Evolutionary conservation across 2,329 filamentous ascomycete species (phyloP).

Genomic region (Pseudogymnoascus sp.): DNA sequence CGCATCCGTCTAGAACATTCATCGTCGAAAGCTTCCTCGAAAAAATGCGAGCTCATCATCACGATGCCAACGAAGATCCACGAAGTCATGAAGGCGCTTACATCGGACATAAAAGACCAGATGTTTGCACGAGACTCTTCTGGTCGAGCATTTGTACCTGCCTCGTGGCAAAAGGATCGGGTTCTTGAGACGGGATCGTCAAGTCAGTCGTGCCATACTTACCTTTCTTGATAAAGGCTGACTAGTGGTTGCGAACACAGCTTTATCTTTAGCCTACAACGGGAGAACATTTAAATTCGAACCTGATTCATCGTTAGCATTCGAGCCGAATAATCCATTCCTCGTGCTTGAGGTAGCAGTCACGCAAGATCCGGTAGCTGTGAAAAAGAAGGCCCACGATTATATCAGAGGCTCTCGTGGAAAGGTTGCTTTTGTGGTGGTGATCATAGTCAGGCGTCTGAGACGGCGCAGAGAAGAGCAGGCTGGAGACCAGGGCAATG

Average conservation of each 20-base stretch:
- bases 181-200: background rate
- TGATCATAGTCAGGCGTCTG: background rate
- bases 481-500: background rate
- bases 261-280: background rate
- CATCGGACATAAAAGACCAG: background rate
- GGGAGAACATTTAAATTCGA: background rate
- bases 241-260: background rate
- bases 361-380: background rate
- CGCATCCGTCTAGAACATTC: background rate
- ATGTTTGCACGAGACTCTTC: background rate
- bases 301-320: background rate
- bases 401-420: background rate
- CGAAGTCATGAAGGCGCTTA: background rate
- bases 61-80: background rate
- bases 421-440: background rate
- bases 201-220: background rate
- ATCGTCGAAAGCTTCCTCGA: background rate
- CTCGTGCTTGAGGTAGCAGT: background rate
- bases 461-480: background rate
- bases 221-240: background rate
- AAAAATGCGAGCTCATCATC: background rate
- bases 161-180: background rate
- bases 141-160: background rate
- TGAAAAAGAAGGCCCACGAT: background rate
- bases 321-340: background rate